These are phyloP conservation scores for Zymoseptoria pseudotritici DNA, from an alignment of 2,329 filamentous ascomycete species.

Conservation along the genomic window DNA sequence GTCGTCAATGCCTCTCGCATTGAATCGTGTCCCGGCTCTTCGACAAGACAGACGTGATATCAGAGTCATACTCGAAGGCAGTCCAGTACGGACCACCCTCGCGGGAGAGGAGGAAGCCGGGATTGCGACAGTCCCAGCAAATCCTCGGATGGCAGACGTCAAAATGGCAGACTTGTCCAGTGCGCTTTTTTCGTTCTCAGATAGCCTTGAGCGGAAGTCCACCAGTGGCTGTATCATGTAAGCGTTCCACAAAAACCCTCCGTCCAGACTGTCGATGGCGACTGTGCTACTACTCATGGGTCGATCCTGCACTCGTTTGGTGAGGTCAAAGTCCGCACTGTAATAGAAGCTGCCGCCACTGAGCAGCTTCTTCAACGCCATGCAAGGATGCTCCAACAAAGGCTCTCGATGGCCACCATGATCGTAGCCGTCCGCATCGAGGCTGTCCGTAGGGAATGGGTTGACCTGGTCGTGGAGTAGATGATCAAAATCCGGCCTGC, in stretches of 20 bases:
- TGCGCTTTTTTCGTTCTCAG: constrained; percentile 64
- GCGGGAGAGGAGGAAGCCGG: constrained; percentile 69
- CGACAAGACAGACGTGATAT: constrained; percentile 87
- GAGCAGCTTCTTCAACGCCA: constrained; percentile 83
- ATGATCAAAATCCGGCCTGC: constrained; percentile 77
- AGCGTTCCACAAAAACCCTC: constrained; percentile 93
- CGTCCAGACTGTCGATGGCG: constrained; percentile 86
- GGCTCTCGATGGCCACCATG: constrained; percentile 57
- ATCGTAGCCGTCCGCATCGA: constrained; percentile 48
- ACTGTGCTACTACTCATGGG: constrained; percentile 53
- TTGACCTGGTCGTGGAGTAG: constrained; percentile 54
- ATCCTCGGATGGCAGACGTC: constrained; percentile 89
- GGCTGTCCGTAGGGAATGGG: constrained; percentile 46
- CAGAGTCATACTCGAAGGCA: constrained; percentile 77
- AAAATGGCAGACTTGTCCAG: constrained; percentile 84
- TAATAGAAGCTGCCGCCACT: constrained; percentile 96
- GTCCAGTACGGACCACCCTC: constrained; percentile 56
- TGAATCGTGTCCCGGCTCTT: constrained; percentile 90
- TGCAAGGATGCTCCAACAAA: constrained; percentile 75
- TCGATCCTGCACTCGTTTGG: constrained; percentile 85
- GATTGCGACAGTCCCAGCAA: constrained; percentile 79
- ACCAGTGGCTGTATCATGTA: constrained; percentile 95
- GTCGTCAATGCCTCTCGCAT: constrained; percentile 94
- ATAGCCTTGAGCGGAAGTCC: constrained; percentile 75
- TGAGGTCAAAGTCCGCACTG: constrained; percentile 95